Evolutionary conservation across 306 rosid species (phyloP).

Genomic region (Senna tora): DNA sequence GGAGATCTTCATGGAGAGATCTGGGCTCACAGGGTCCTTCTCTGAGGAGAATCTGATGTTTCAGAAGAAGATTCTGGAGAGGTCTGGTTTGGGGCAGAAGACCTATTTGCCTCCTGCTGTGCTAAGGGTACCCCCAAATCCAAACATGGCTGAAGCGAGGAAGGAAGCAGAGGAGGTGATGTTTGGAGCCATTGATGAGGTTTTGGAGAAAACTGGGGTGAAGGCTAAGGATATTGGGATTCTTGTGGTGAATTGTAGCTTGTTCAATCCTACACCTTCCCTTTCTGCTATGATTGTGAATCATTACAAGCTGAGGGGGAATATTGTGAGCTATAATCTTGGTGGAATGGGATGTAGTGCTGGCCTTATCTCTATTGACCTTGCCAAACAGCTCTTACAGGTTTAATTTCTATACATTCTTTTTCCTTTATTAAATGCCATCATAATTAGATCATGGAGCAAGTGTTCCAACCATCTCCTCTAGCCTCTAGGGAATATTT

Average conservation of each 20-base stretch:
- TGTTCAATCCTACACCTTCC: conserved; percentile 95
- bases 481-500: too few relatives aligned
- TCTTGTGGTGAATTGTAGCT: conserved; percentile 81
- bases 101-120: conserved; percentile 83
- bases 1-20: conserved; percentile 64
- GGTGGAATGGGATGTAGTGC: conserved; percentile 99
- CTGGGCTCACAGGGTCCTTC: conserved; percentile 56
- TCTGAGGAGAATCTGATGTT: conserved; percentile 69
- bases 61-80: conserved; percentile 78
- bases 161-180: conserved; percentile 85
- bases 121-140: conserved; percentile 68
- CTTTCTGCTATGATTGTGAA: conserved; percentile 88
- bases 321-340: conserved; percentile 73
- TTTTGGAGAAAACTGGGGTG: conserved; percentile 72
- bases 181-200: conserved; percentile 91
- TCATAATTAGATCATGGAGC: too few relatives aligned
- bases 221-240: conserved; percentile 92
- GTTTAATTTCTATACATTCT: conserved; percentile 46
- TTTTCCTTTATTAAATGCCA: neutral
- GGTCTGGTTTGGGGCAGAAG: conserved; percentile 82
- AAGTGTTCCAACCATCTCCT: too few relatives aligned
- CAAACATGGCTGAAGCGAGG: conserved; percentile 80
- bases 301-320: conserved; percentile 80
- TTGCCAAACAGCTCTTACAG: conserved; percentile 91
- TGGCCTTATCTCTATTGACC: conserved; percentile 90